phyloP scores from a whole-genome alignment of 2,329 filamentous ascomycete species.

The Xylariaceae sp. region DNA sequence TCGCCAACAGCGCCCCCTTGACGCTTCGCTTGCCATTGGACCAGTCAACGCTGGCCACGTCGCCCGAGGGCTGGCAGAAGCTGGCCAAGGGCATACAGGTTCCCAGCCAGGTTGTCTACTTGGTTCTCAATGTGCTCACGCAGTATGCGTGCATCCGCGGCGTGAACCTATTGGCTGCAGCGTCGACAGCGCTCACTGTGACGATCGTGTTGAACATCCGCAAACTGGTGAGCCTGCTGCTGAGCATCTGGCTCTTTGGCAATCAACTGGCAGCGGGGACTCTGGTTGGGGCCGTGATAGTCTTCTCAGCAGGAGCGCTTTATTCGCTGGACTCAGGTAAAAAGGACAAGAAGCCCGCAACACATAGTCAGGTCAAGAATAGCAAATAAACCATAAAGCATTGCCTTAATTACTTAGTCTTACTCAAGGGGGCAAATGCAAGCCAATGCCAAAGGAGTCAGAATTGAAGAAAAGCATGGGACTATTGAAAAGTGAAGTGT shows the following conservation, averaged over 20 bases:
- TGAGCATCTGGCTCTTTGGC: slow-evolving; percentile 93
- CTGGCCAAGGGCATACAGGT: slow-evolving; percentile 40
- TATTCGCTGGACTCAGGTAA: slow-evolving; percentile 71
- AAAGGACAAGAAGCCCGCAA: slow-evolving; percentile 26
- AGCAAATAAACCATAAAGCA: too few species aligned
- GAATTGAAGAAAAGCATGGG: too few species aligned
- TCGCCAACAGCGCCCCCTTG: slow-evolving; percentile 62
- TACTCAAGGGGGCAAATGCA: too few species aligned
- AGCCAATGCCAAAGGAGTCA: too few species aligned
- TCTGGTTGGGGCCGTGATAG: slow-evolving; percentile 73
- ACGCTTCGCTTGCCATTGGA: slow-evolving; percentile 36
- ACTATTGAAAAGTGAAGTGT: too few species aligned
- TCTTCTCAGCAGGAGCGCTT: slow-evolving; percentile 85
- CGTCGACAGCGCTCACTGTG: slow-evolving; percentile 86
- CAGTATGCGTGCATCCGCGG: slow-evolving; percentile 95
- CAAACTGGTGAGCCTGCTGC: slow-evolving; percentile 83
- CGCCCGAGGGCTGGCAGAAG: slow-evolving; percentile 38
- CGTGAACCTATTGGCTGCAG: slow-evolving; percentile 88
- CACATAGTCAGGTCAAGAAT: too few species aligned
- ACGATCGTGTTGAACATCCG: slow-evolving; percentile 95
- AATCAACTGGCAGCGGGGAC: slow-evolving; percentile 76
- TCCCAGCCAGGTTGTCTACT: slow-evolving; percentile 68
- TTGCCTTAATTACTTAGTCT: too few species aligned
- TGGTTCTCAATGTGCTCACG: slow-evolving; percentile 76
- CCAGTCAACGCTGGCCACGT: slow-evolving; percentile 28